These are phyloP conservation scores for Paraglomus occultum DNA, from an alignment of 192 early-diverging fungal genomes.

Conservation along the genomic window DNA sequence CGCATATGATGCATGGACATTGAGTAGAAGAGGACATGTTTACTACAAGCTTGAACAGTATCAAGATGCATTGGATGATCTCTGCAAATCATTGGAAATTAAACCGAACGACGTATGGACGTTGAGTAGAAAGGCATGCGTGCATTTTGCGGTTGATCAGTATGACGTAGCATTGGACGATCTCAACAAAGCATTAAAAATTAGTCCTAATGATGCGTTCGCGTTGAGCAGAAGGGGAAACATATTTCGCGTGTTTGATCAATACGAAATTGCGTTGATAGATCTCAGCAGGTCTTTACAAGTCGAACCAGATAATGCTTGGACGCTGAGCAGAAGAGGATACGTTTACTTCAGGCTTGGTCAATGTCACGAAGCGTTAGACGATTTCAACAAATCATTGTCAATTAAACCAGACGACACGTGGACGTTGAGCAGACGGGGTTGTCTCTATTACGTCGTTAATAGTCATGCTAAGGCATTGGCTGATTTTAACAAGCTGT, in stretches of 20 bases:
- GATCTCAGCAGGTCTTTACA: slow-evolving; percentile 20
- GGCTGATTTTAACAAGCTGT: not conserved
- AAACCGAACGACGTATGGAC: not conserved
- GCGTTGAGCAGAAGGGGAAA: not conserved
- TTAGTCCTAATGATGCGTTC: not conserved
- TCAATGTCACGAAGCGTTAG: not conserved
- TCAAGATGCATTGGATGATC: slow-evolving; percentile 7
- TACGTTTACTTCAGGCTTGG: not conserved
- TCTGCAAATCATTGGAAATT: not conserved
- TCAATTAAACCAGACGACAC: not conserved
- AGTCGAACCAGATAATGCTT: not conserved
- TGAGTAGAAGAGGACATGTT: slow-evolving; percentile 2
- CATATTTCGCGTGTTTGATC: not conserved
- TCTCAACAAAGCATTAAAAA: not conserved
- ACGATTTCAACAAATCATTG: slow-evolving; percentile 6
- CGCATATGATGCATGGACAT: not conserved
- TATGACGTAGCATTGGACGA: not conserved
- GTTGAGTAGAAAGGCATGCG: not conserved
- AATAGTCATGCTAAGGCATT: not conserved
- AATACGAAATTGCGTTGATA: not conserved
- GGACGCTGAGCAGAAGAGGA: not conserved
- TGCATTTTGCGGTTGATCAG: not conserved
- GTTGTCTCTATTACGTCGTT: not conserved
- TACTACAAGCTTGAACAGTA: not conserved
- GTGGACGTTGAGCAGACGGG: not conserved